Evolutionary conservation across 2,329 filamentous ascomycete genomes (phyloP), one percentile per base, ranked within the genome.

Genomic region (Dothistroma pini): DNA sequence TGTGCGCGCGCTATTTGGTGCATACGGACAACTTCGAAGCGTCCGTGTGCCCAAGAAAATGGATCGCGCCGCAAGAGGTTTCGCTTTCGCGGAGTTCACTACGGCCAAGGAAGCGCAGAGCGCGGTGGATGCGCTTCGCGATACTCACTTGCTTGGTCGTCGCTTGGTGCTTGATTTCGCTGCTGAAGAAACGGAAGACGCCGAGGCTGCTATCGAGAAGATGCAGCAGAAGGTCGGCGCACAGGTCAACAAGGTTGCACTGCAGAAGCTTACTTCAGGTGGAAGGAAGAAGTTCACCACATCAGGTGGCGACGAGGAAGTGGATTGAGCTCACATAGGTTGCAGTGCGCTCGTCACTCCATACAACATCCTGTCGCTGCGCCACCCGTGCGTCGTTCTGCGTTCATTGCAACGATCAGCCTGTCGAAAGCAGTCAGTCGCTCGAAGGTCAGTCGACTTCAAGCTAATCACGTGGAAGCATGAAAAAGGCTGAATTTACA

Each of bases 31-130:
- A 75, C 85, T 99, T 65, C 89, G 91, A 71, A 93, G 92, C 57
- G 91, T 99, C 63, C 90, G 95, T 65, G 86, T 99, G 72, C 95
- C 95, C 57, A 93, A 96, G 80, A 97, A 97, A 77, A 93, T 96
- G 76, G 91, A 96, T 79, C 86, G 88, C 69, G 86, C 87, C 57
- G 87, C 93, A 71, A 89, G 93, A 77, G 95, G 95, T 61, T 99
- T 97, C 78, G 95, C 92, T 58, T 99, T 99, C 81, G 93, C 92
- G 52, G 93, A 97, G 74, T 99, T 97, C 77, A 87, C 92, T 65
- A 96, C 91, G 66, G 84, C 91, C 65, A 89, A 90, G 68, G 95
- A 99, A 80, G 95, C 95, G 57, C 83, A 86, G 71, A 96, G 92
- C 77, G 95, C 95, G 56, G 88, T 97, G 82, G 90, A 92, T 70